phyloP scores from a whole-genome alignment of 1,284 basidiomycete genomes.

The Fomes fomentarius region DNA sequence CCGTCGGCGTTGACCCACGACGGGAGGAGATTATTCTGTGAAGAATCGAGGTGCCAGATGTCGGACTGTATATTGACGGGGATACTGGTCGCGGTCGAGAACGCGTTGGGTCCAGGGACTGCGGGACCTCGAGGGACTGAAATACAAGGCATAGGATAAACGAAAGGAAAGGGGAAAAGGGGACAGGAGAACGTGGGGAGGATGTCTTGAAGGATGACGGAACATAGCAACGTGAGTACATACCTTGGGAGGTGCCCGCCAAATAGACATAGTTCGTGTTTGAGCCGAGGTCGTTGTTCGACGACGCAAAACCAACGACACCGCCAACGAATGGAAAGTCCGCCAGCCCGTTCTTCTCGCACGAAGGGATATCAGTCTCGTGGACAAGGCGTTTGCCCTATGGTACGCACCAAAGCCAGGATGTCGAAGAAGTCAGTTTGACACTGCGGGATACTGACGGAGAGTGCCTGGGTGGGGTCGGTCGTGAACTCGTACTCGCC shows the following conservation, averaged over 20 bases:
- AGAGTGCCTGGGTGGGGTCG: slow-evolving; percentile 16
- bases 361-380: no score
- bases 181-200: neutral
- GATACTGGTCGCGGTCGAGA: slow-evolving; percentile 19
- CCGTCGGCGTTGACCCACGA: slow-evolving; percentile 28
- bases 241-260: slow-evolving; percentile 22
- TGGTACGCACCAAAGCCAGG: slow-evolving; percentile 14
- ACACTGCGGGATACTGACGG: slow-evolving; percentile 20
- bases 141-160: neutral
- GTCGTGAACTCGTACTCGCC: slow-evolving; percentile 27
- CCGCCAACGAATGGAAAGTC: slow-evolving; percentile 22
- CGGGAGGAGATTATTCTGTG: slow-evolving; percentile 10
- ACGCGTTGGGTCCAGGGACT: slow-evolving; percentile 18
- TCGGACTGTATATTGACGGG: slow-evolving; percentile 23
- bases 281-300: slow-evolving; percentile 6
- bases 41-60: slow-evolving; percentile 21
- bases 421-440: slow-evolving; percentile 18
- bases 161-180: neutral
- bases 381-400: neutral
- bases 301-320: slow-evolving; percentile 23
- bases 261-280: slow-evolving; percentile 27
- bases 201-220: neutral
- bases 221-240: no score
- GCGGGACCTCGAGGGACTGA: slow-evolving; percentile 22
- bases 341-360: slow-evolving; percentile 28